phyloP scores from a whole-genome alignment of 2,329 filamentous ascomycete species.

The Chaetomium olivaceum region DNA sequence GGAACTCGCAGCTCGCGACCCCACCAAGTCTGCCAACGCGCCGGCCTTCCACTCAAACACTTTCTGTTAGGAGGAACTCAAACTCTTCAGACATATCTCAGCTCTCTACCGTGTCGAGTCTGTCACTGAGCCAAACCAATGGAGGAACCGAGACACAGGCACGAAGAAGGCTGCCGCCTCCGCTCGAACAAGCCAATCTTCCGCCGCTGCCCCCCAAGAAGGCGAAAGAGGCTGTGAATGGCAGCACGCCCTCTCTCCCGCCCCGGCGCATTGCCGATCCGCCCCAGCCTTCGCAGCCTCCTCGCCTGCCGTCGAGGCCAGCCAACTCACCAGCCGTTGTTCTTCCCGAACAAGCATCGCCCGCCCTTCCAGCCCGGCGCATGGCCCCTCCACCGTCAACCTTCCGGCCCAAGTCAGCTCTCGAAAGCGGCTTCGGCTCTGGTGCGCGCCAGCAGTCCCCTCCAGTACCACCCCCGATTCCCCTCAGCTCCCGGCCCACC shows the following conservation, averaged over 20 bases:
- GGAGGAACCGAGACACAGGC: slow-evolving; percentile 46
- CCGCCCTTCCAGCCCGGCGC: slow-evolving; percentile 43
- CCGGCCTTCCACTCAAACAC: slow-evolving; percentile 47
- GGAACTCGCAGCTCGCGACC: slow-evolving; percentile 41
- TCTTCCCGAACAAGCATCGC: slow-evolving; percentile 60
- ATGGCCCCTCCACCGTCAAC: slow-evolving; percentile 43
- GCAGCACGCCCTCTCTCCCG: slow-evolving; percentile 37
- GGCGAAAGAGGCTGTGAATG: slow-evolving; percentile 36
- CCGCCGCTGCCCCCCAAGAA: slow-evolving; percentile 60
- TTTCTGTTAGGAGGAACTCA: slow-evolving; percentile 52
- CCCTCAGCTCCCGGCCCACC: slow-evolving; percentile 54
- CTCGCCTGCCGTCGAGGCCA: slow-evolving; percentile 54
- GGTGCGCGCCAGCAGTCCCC: slow-evolving; percentile 23
- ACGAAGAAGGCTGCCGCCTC: slow-evolving; percentile 53
- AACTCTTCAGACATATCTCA: slow-evolving; percentile 59
- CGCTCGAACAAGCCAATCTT: slow-evolving; percentile 57
- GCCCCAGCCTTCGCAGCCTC: slow-evolving; percentile 47
- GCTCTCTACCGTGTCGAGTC: slow-evolving; percentile 54
- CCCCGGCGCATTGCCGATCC: slow-evolving; percentile 40
- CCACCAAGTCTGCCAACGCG: slow-evolving; percentile 55
- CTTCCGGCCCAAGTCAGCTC: slow-evolving; percentile 37
- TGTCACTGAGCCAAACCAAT: slow-evolving; percentile 52
- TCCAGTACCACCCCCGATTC: slow-evolving; percentile 53
- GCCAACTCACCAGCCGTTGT: slow-evolving; percentile 38
- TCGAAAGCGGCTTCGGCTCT: slow-evolving; percentile 36